Evolutionary conservation across 495 filamentous ascomycete genomes (phyloP).

Genomic region (Neurospora sp.): DNA sequence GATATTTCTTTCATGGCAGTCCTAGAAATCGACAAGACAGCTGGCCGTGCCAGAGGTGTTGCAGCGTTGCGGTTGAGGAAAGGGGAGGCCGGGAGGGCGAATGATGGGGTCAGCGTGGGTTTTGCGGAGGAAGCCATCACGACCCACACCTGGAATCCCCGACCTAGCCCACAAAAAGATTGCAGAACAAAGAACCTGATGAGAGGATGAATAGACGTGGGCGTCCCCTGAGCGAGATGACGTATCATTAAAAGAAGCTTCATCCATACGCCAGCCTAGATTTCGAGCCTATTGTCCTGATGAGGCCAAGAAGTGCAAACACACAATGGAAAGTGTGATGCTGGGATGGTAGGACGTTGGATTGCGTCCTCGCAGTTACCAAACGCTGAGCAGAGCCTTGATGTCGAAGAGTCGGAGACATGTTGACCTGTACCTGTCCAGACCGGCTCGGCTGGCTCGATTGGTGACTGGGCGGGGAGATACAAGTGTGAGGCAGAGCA

Average conservation of each 20-base stretch:
- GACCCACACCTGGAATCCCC: background rate
- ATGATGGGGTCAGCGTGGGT: background rate
- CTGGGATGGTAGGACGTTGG: constrained; percentile 6
- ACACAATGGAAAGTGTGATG: constrained; percentile 2
- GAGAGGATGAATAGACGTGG: background rate
- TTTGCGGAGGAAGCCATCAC: background rate
- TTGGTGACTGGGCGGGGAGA: background rate
- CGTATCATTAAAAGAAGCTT: background rate
- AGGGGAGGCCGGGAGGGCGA: background rate
- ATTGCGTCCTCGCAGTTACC: background rate
- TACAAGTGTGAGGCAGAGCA: background rate
- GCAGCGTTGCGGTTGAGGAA: background rate
- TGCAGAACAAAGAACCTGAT: background rate
- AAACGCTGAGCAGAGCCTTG: background rate
- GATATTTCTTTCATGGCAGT: background rate
- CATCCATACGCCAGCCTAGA: background rate
- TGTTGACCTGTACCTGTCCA: background rate
- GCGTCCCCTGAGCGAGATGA: background rate
- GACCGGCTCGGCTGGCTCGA: background rate
- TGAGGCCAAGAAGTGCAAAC: constrained; percentile 2
- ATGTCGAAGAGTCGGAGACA: background rate
- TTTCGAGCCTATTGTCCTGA: background rate
- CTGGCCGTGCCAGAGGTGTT: background rate
- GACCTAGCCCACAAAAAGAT: background rate
- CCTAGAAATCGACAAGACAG: background rate